phyloP scores from a whole-genome alignment of 2,329 filamentous ascomycete genomes.

The Venturia pyrina region DNA sequence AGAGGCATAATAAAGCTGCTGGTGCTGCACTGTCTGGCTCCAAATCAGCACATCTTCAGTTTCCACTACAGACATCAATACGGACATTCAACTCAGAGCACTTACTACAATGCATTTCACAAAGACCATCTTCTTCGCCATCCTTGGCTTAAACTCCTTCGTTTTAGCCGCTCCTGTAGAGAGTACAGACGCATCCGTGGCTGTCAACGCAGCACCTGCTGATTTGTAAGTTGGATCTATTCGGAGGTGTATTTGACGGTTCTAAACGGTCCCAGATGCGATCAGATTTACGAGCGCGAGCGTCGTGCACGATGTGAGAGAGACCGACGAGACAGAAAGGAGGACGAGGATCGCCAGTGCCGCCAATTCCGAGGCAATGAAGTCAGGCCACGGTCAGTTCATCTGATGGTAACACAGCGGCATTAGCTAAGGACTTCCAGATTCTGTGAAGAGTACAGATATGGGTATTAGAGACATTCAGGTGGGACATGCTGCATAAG shows the following conservation, averaged over 20 bases:
- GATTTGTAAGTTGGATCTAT: not conserved
- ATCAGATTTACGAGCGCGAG: not conserved
- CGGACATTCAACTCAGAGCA: too few species aligned
- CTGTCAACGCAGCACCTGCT: not conserved
- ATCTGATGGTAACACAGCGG: not conserved
- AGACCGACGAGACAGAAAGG: not conserved
- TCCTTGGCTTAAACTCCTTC: not conserved
- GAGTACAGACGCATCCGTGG: not conserved
- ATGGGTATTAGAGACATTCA: not conserved
- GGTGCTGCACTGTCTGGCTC: not conserved
- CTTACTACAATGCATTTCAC: not conserved
- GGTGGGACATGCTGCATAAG: not conserved
- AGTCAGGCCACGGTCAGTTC: not conserved
- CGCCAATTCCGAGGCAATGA: not conserved
- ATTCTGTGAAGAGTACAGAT: not conserved
- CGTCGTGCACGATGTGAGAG: not conserved
- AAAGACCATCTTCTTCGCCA: not conserved
- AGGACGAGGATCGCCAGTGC: not conserved
- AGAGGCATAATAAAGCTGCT: not conserved
- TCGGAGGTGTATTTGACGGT: too few species aligned
- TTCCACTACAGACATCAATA: not conserved
- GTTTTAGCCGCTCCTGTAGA: not conserved
- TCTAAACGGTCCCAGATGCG: not conserved
- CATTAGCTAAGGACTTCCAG: not conserved
- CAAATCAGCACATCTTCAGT: not conserved